These are phyloP conservation scores for Naegleria gruberi DNA, from an alignment of 208 protist species.

Conservation along the genomic window DNA sequence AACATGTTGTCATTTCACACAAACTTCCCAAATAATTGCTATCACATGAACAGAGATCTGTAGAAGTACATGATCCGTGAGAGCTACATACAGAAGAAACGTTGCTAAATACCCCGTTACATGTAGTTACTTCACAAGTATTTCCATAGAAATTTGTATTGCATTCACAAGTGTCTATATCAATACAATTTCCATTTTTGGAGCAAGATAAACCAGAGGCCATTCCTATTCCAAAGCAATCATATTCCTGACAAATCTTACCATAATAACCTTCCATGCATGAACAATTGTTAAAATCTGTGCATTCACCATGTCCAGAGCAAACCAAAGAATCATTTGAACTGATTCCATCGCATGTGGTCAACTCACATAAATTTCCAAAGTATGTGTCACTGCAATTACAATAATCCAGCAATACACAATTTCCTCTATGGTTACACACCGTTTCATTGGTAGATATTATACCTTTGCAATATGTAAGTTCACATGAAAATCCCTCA, in stretches of 20 bases:
- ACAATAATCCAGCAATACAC: neutral
- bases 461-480: neutral
- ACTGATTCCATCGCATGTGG: neutral
- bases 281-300: neutral
- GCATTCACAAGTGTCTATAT: neutral
- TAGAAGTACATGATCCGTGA: too few relatives aligned
- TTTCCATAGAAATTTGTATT: too few relatives aligned
- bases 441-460: neutral
- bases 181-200: neutral
- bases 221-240: neutral
- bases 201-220: neutral
- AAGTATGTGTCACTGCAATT: neutral
- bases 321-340: neutral
- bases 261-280: neutral
- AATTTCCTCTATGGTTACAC: neutral
- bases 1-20: neutral
- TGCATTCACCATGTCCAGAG: neutral
- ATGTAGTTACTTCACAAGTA: too few relatives aligned
- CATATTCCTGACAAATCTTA: neutral
- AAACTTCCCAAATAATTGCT: too few relatives aligned
- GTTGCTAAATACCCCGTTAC: too few relatives aligned
- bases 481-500: neutral
- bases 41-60: too few relatives aligned
- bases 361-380: neutral
- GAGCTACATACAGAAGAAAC: too few relatives aligned